Evolutionary conservation across 2,329 filamentous ascomycete genomes (phyloP).

Genomic region (Canariomyces notabilis): DNA sequence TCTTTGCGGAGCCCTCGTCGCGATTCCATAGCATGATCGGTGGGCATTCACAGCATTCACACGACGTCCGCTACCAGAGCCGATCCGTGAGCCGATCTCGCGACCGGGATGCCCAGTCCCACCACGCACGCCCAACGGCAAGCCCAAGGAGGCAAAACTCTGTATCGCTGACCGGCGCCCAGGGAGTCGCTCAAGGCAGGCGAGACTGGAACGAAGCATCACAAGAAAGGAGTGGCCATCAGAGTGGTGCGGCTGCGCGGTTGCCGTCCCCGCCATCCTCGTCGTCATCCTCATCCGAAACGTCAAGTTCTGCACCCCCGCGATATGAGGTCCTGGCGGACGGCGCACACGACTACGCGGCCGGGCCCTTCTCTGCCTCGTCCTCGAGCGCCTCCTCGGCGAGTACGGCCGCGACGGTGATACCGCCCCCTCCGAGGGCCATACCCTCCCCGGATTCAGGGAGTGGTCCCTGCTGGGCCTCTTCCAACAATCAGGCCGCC

Average conservation of each 20-base stretch:
- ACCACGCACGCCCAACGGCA: constrained; percentile 20
- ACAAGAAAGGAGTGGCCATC: constrained; percentile 8
- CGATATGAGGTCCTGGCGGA: constrained; percentile 27
- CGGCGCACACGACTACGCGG: constrained; percentile 21
- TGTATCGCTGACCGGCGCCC: constrained; percentile 9
- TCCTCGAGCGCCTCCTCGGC: constrained; percentile 24
- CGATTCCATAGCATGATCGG: constrained; percentile 68
- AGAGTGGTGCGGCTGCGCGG: constrained; percentile 39
- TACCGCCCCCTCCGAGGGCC: constrained; percentile 19
- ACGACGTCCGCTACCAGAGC: constrained; percentile 35
- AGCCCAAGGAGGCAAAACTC: constrained; percentile 21
- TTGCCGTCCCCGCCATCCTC: constrained; percentile 53
- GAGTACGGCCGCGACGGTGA: constrained; percentile 24
- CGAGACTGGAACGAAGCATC: constrained; percentile 17
- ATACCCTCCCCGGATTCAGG: constrained; percentile 37
- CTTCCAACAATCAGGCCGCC: constrained; percentile 25
- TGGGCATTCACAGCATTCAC: constrained; percentile 41
- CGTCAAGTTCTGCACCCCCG: constrained; percentile 23
- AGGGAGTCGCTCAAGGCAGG: constrained; percentile 10
- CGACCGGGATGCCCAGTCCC: constrained; percentile 22
- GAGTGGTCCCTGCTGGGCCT: constrained; percentile 24
- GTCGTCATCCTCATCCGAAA: constrained; percentile 43
- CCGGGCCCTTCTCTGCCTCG: constrained; percentile 32
- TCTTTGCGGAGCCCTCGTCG: constrained; percentile 61
- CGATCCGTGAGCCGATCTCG: constrained; percentile 34